A percentile compares a stretch with the other conserved stretches of the same genome.
Evolutionary conservation across 495 filamentous ascomycete species (phyloP).

Genomic region (Amphirosellinia nigrospora): DNA sequence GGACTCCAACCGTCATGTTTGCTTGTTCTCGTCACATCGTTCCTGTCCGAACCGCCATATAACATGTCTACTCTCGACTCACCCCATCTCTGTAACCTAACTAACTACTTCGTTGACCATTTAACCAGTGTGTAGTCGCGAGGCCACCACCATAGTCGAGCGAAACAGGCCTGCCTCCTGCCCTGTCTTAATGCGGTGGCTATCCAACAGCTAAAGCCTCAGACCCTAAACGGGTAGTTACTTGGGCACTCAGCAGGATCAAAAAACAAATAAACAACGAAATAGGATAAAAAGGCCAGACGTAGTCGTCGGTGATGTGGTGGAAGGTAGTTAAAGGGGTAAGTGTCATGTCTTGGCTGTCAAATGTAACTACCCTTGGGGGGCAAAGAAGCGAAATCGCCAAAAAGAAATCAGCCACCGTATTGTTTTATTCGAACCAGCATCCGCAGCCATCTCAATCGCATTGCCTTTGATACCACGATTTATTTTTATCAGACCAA

Average conservation of each 20-base stretch:
- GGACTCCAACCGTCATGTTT: slow-evolving; percentile 22
- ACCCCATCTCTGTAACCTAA: not conserved
- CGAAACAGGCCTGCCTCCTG: not conserved
- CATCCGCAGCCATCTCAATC: not conserved
- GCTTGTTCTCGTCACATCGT: slow-evolving; percentile 21
- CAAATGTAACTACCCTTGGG: not conserved
- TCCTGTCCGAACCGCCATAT: slow-evolving; percentile 8
- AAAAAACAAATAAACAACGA: not conserved
- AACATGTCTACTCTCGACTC: not conserved
- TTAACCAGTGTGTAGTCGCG: not conserved
- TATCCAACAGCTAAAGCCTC: not conserved
- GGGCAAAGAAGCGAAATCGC: slow-evolving; percentile 14
- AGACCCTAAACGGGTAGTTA: not conserved
- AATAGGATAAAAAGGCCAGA: not conserved
- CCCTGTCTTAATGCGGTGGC: not conserved
- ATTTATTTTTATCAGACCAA: not conserved
- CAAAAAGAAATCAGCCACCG: not conserved
- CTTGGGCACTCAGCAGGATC: not conserved
- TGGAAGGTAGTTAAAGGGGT: not conserved
- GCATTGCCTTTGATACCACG: not conserved
- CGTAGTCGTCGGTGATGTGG: not conserved
- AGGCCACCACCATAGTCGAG: not conserved
- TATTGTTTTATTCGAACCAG: slow-evolving; percentile 1
- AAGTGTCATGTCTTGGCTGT: not conserved
- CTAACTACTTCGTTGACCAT: not conserved